Evolutionary conservation across 2,329 filamentous ascomycete genomes (phyloP).

Genomic region (Colletotrichum brevisporum): DNA sequence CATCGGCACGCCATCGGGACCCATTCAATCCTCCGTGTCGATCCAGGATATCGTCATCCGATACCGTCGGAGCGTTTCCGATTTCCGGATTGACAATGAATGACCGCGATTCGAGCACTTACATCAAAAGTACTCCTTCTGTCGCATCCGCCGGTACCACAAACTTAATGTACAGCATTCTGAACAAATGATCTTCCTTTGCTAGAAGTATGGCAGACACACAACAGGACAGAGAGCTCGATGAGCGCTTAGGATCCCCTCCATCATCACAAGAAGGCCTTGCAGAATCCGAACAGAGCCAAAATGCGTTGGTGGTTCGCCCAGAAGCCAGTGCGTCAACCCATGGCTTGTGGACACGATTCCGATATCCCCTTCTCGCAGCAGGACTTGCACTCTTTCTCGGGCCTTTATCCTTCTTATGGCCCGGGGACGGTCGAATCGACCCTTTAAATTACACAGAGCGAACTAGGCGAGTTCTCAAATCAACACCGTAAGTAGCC

Average conservation of each 20-base stretch:
- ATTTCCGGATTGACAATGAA: too few relatives aligned
- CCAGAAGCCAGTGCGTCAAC: neutral
- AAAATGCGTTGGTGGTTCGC: neutral
- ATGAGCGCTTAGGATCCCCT: neutral
- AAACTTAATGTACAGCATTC: too few relatives aligned
- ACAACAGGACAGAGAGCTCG: neutral
- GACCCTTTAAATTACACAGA: constrained; percentile 39
- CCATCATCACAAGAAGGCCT: neutral
- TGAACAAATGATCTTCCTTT: neutral
- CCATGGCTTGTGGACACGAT: neutral
- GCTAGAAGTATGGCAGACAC: neutral
- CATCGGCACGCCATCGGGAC: constrained; percentile 1
- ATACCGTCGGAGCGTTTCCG: neutral
- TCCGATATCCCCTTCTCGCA: constrained; percentile 10
- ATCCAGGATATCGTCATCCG: neutral
- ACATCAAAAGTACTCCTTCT: too few relatives aligned
- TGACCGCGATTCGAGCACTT: too few relatives aligned
- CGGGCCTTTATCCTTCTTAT: constrained; percentile 13
- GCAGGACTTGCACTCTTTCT: constrained; percentile 21
- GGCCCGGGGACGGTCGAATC: constrained; percentile 19
- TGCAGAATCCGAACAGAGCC: neutral
- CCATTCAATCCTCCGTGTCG: neutral
- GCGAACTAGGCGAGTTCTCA: constrained; percentile 36
- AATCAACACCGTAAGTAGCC: constrained; percentile 37
- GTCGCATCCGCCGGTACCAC: too few relatives aligned